Base-by-base conservation (phyloP, 345 rosid genomes). In the Physaria fendleri region DNA sequence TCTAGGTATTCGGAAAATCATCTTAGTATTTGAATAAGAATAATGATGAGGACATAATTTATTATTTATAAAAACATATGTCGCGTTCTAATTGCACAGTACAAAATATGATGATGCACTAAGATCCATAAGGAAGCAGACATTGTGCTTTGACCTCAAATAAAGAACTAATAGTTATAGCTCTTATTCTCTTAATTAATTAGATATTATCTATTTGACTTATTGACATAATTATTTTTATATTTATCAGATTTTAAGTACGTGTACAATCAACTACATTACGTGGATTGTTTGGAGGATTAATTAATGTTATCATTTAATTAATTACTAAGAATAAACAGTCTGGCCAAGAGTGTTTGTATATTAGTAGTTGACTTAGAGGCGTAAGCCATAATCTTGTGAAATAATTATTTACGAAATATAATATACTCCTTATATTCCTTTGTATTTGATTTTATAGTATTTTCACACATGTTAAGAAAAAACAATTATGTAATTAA, bases 351-450 rank as follows among this genome's bases (percentile, higher is more conserved):
- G 40, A 12, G 29, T 58, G 43, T 50, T 59, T 61, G 15, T 61
- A 53, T 61, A 45, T 61, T 69, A 46, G 62, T 69, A 46, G 62
- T 69, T 69, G 73, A 69, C 73, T 49, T 35, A 20, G 27, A 49
- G 65, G 47, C 54, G 66, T 35, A 42, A 34, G 4, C 60, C 48
- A 34, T 34, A 59, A 66, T 39, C 29, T 8, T 34, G 10, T 6
- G 9, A 6, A 30, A 42, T 23, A 24, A 28, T 14, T 23, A 15
- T 8, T 33, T 54, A 54, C 16, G 30, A 64, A n/a, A 43, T 24
- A 7, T 3, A 2, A 3, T 28, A 8, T n/a, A n/a, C n/a, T n/a
- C n/a, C n/a, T n/a, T n/a, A n/a, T n/a, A n/a, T n/a, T n/a, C n/a
- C n/a, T n/a, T n/a, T n/a, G n/a, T n/a, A n/a, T n/a, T n/a, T n/a